Evolutionary conservation across 345 rosid species (phyloP).

Genomic region (Carallia pectinifolia): DNA sequence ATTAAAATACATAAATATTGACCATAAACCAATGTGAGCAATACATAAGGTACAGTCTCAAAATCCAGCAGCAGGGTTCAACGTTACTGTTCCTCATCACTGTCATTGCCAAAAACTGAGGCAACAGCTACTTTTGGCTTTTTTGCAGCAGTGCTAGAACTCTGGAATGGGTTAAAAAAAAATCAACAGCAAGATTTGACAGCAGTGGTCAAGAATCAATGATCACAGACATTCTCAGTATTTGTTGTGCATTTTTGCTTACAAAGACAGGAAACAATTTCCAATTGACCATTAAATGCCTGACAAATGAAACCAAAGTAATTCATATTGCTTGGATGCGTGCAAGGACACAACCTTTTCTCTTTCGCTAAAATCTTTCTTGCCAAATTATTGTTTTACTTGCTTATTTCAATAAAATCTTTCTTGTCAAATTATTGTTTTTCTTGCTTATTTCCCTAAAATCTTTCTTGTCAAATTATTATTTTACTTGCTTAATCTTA

Average conservation of each 20-base stretch:
- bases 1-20: neutral
- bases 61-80: neutral
- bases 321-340: too few species aligned
- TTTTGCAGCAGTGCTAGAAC: constrained; percentile 44
- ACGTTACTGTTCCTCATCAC: constrained; percentile 63
- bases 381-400: too few species aligned
- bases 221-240: neutral
- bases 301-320: too few species aligned
- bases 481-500: too few species aligned
- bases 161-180: constrained; percentile 29
- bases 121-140: constrained; percentile 66
- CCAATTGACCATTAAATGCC: too few species aligned
- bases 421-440: too few species aligned
- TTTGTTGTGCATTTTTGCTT: neutral
- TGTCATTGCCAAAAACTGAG: constrained; percentile 70
- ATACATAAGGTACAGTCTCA: constrained; percentile 1
- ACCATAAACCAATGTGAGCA: constrained; percentile 5
- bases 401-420: too few species aligned
- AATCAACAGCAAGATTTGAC: neutral
- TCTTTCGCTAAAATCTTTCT: too few species aligned
- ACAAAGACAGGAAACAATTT: neutral
- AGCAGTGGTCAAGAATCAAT: neutral
- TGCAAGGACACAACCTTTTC: too few species aligned
- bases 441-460: too few species aligned
- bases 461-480: too few species aligned